Evolutionary conservation across 106 monocot genomes (phyloP).

Genomic region (Apostasia shenzhenica): DNA sequence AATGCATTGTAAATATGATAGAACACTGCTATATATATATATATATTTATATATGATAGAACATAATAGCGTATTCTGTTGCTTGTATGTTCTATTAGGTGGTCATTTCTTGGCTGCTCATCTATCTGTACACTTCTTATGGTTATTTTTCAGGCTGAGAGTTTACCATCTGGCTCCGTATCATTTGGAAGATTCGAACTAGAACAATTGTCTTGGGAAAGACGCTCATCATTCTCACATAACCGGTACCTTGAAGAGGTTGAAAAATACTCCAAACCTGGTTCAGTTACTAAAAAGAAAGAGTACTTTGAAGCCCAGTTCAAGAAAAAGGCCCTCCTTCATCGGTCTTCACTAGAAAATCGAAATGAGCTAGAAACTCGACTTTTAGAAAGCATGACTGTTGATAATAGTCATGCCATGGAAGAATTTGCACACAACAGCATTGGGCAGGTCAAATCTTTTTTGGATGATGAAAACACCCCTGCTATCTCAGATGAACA

Average conservation of each 20-base stretch:
- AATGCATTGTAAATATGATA: too few species aligned
- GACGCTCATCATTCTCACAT: slow-evolving; percentile 70
- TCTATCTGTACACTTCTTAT: not conserved
- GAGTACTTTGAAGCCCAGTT: slow-evolving; percentile 84
- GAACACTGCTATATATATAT: too few species aligned
- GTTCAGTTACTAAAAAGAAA: slow-evolving; percentile 78
- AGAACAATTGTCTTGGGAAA: slow-evolving; percentile 73
- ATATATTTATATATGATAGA: not conserved
- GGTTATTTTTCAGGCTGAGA: slow-evolving; percentile 38
- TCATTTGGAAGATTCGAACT: slow-evolving; percentile 81
- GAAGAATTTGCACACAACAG: slow-evolving; percentile 19
- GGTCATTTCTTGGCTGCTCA: not conserved
- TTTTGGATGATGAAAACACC: slow-evolving; percentile 22
- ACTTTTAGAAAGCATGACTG: slow-evolving; percentile 12
- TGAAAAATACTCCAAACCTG: slow-evolving; percentile 70
- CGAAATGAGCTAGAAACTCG: slow-evolving; percentile 20
- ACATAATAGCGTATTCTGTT: not conserved
- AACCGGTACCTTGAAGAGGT: slow-evolving; percentile 84
- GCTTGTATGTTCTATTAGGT: not conserved
- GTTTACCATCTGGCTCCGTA: slow-evolving; percentile 46
- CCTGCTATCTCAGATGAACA: slow-evolving; percentile 23
- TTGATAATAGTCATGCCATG: slow-evolving; percentile 6
- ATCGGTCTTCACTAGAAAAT: slow-evolving; percentile 19
- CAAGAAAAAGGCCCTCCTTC: slow-evolving; percentile 52
- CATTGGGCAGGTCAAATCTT: slow-evolving; percentile 14